A percentile compares a stretch with the other conserved stretches of the same genome.
Conservation (phyloP, 768 basidiomycete genomes). For the Auricularia cornea region DNA sequence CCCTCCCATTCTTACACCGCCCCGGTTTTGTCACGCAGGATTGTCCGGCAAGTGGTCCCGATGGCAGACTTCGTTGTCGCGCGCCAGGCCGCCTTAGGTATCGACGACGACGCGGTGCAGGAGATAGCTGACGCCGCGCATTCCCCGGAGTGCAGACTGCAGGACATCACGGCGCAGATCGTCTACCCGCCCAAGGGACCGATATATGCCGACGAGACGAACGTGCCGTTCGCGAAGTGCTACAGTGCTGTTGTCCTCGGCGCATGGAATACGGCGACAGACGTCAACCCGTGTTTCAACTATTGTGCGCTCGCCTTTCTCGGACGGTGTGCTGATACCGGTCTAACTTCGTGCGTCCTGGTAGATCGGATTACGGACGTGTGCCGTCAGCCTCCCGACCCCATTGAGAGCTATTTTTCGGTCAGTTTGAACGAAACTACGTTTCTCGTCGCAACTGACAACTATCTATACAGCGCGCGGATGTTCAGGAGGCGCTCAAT, state of each 20-base stretch:
- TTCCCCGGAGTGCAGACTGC: no score
- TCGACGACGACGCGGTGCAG: neutral
- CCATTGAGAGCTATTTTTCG: constrained; percentile 6
- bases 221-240: no score
- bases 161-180: no score
- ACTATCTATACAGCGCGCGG: neutral
- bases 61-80: neutral
- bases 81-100: neutral
- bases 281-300: constrained; percentile 1
- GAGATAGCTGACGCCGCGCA: neutral
- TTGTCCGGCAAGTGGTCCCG: neutral
- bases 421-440: no score
- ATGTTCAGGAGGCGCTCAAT: constrained; percentile 4
- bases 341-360: no score
- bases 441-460: neutral
- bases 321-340: neutral
- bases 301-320: neutral
- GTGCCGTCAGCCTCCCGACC: constrained; percentile 7
- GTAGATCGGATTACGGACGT: constrained; percentile 5
- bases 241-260: neutral
- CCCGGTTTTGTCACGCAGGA: neutral
- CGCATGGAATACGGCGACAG: neutral
- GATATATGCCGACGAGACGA: neutral
- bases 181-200: no score
- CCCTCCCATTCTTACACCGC: neutral